A percentile compares a stretch with the other conserved stretches of the same genome.
Conservation (phyloP, 768 basidiomycete genomes). For the Mycena haematopus region DNA sequence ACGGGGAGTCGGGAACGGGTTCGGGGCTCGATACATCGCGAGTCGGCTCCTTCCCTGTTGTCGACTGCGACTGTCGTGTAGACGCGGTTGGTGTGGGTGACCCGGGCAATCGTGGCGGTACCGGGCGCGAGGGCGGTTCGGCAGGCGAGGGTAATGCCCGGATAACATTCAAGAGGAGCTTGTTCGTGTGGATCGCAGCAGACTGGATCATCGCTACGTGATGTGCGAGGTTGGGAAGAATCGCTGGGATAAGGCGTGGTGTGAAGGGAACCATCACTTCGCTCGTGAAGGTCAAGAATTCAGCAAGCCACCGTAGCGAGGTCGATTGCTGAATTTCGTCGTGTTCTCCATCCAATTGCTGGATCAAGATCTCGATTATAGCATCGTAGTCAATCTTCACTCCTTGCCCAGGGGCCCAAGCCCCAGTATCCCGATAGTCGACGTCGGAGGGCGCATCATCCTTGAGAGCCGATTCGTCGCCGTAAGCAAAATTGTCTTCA, state of each 20-base stretch:
- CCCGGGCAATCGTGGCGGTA: constrained; percentile 45
- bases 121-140: constrained; percentile 46
- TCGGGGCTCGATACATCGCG: constrained; percentile 60
- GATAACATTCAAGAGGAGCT: constrained; percentile 82
- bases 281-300: constrained; percentile 85
- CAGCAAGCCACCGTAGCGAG: constrained; percentile 91
- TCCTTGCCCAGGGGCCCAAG: constrained; percentile 94
- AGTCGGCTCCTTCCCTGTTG: constrained; percentile 47
- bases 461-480: constrained; percentile 48
- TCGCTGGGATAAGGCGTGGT: constrained; percentile 89
- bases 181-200: constrained; percentile 87
- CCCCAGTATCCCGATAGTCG: constrained; percentile 70
- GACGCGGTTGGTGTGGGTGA: constrained; percentile 64
- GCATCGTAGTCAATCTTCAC: constrained; percentile 90
- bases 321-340: constrained; percentile 95
- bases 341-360: constrained; percentile 85
- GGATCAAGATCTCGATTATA: constrained; percentile 91
- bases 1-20: constrained; percentile 39
- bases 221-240: constrained; percentile 94
- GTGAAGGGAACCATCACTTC: constrained; percentile 96
- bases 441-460: constrained; percentile 54
- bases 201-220: constrained; percentile 88
- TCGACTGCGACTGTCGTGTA: constrained; percentile 50
- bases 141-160: constrained; percentile 81
- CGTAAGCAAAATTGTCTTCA: constrained; percentile 48